Evolutionary conservation across 2,329 filamentous ascomycete species (phyloP).

Genomic region (Pseudofabraea citricarpa): DNA sequence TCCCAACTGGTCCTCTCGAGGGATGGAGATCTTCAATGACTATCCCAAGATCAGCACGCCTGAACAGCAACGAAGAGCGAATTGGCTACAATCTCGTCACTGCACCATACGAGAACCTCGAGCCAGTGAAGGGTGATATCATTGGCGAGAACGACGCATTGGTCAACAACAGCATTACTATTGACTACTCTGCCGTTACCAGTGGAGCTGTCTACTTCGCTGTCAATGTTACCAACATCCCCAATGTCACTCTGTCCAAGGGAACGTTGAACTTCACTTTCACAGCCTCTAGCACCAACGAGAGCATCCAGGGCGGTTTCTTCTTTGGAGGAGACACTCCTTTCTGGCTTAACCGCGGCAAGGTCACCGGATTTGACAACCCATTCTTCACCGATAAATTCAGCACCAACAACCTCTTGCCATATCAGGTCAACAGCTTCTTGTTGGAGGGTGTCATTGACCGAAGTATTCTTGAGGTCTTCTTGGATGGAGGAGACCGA

Average conservation of each 20-base stretch:
- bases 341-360: constrained; percentile 46
- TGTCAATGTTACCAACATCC: constrained; percentile 43
- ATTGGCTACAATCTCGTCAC: constrained; percentile 39
- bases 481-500: constrained; percentile 45
- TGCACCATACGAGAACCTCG: constrained; percentile 19
- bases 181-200: constrained; percentile 45
- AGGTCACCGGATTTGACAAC: constrained; percentile 42
- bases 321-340: constrained; percentile 42
- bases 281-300: constrained; percentile 41
- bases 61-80: constrained; percentile 42
- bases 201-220: constrained; percentile 51
- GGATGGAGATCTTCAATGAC: constrained; percentile 49
- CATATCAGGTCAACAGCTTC: constrained; percentile 13
- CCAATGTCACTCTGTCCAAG: constrained; percentile 9
- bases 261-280: constrained; percentile 47
- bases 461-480: constrained; percentile 49
- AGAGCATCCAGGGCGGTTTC: constrained; percentile 44
- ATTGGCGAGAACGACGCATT: constrained; percentile 39
- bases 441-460: constrained; percentile 46
- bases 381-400: constrained; percentile 53
- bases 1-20: constrained; percentile 48
- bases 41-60: constrained; percentile 46
- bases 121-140: constrained; percentile 38
- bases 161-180: constrained; percentile 40
- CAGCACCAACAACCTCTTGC: constrained; percentile 15